phyloP scores from a whole-genome alignment of 2,329 filamentous ascomycete species.

The Chaetoscypha palmicola region DNA sequence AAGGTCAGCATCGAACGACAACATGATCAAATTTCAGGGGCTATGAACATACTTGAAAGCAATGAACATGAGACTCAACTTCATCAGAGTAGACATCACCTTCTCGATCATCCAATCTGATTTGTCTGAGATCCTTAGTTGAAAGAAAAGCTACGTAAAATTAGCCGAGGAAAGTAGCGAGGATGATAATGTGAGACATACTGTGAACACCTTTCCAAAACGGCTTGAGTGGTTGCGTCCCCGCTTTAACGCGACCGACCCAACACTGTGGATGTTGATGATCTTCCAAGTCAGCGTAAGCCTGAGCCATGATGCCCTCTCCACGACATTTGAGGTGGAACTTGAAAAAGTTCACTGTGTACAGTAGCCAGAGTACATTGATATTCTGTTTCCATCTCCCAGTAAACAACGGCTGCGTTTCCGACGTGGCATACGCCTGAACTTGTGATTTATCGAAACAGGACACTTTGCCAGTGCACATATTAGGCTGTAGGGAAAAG shows the following conservation, averaged over 20 bases:
- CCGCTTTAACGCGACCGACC: constrained; percentile 32
- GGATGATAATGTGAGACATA: no score
- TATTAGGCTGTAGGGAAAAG: constrained; percentile 24
- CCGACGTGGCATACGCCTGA: constrained; percentile 35
- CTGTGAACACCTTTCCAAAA: constrained; percentile 46
- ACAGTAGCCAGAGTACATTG: constrained; percentile 40
- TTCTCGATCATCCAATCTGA: constrained; percentile 1
- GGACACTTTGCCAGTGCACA: constrained; percentile 15
- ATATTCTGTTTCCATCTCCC: constrained; percentile 33
- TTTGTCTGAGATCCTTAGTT: no score
- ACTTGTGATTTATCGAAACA: constrained; percentile 40
- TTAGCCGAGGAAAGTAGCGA: no score
- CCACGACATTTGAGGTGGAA: constrained; percentile 38
- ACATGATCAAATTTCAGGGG: neutral
- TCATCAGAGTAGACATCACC: constrained; percentile 15
- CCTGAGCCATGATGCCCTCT: constrained; percentile 32
- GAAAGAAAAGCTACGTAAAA: no score
- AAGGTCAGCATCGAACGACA: neutral
- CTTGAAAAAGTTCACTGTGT: constrained; percentile 46
- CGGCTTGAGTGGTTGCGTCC: constrained; percentile 32
- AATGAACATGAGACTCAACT: constrained; percentile 16
- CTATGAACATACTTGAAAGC: constrained; percentile 22
- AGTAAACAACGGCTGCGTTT: constrained; percentile 34
- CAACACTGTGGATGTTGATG: constrained; percentile 38
- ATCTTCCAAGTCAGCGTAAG: constrained; percentile 32